Evolutionary conservation across 2,329 filamentous ascomycete species (phyloP).

Genomic region (Microdochium nivale): DNA sequence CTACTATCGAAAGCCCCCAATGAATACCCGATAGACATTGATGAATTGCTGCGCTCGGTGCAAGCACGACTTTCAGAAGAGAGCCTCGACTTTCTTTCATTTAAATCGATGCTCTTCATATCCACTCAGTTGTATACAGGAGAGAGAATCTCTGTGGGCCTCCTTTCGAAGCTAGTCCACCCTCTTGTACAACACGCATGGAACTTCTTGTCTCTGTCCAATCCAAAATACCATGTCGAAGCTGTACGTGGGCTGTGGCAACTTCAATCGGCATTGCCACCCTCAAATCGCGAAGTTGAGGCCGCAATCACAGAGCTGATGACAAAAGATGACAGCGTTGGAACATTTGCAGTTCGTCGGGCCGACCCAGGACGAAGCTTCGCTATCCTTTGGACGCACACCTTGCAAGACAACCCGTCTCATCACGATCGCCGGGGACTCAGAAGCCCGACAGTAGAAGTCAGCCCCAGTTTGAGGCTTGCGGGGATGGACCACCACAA

Average conservation of each 20-base stretch:
- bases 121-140: conserved; percentile 45
- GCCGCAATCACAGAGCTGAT: conserved; percentile 66
- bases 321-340: conserved; percentile 41
- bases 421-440: conserved; percentile 30
- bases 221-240: conserved; percentile 92
- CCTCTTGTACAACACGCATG: conserved; percentile 67
- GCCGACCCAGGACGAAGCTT: conserved; percentile 63
- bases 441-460: conserved; percentile 24
- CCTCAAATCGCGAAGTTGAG: conserved; percentile 66
- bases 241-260: conserved; percentile 81
- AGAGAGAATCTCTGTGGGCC: conserved; percentile 40
- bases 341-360: conserved; percentile 35
- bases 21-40: conserved; percentile 35
- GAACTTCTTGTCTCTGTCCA: conserved; percentile 70
- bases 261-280: conserved; percentile 64
- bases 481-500: conserved; percentile 56
- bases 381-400: conserved; percentile 75
- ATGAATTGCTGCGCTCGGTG: conserved; percentile 40
- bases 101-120: conserved; percentile 51
- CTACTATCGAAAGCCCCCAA: conserved; percentile 44
- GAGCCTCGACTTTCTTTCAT: conserved; percentile 41
- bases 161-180: conserved; percentile 55
- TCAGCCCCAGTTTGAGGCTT: conserved; percentile 28
- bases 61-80: conserved; percentile 32
- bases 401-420: conserved; percentile 48